Percentiles rank a stretch among this genome's conserved stretches.
These are phyloP conservation scores for Straminergon stramineum DNA, from an alignment of 225 moss, liverwort and hornwort genomes.

Conservation along the genomic window DNA sequence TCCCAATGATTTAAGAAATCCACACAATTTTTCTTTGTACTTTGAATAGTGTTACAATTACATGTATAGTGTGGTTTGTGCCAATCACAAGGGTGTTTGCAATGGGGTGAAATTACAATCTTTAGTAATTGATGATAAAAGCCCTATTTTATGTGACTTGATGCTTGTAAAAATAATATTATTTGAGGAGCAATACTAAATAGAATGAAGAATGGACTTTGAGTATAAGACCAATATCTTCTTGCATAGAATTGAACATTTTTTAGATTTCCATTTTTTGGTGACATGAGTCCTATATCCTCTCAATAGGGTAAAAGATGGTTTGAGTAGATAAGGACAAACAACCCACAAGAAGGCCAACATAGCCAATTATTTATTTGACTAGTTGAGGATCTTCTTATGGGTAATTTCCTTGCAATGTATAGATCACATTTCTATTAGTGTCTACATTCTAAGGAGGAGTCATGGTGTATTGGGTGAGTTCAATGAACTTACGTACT, in stretches of 20 bases:
- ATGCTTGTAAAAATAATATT: background rate
- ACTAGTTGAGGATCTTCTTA: no score
- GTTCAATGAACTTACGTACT: rapidly evolving
- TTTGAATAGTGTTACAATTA: background rate
- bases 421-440: background rate
- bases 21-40: rapidly evolving
- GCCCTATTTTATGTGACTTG: no score
- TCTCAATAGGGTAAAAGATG: background rate
- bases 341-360: rapidly evolving
- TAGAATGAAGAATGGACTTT: background rate
- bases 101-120: background rate
- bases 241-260: background rate
- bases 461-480: background rate
- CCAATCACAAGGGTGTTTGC: background rate
- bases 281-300: no score
- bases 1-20: no score
- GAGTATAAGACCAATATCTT: background rate
- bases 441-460: background rate
- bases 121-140: background rate
- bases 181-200: background rate
- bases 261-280: background rate
- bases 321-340: rapidly evolving
- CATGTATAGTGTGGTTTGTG: background rate
- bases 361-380: background rate
- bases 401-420: rapidly evolving